phyloP scores from a whole-genome alignment of 164 flowering plant genomes.

The Saururus chinensis region DNA sequence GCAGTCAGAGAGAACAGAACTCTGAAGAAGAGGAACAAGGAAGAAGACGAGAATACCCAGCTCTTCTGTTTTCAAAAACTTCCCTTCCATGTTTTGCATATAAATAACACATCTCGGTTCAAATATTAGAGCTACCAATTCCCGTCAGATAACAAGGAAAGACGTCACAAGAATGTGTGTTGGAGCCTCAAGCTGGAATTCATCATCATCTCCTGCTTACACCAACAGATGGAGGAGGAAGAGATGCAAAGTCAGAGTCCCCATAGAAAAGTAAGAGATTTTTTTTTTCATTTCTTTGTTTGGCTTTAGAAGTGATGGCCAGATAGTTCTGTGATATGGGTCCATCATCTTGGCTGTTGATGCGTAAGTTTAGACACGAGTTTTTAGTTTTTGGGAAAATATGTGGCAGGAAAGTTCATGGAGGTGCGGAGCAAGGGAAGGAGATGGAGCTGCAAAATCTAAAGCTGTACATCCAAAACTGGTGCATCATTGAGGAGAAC shows the following conservation, averaged over 20 bases:
- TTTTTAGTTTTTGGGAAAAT: no score
- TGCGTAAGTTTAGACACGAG: no score
- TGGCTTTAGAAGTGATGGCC: no score
- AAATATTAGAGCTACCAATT: no score
- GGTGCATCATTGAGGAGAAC: conserved; percentile 40
- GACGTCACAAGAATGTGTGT: background rate
- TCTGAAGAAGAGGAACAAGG: background rate
- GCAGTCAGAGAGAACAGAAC: background rate
- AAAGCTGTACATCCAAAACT: conserved; percentile 47
- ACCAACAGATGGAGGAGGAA: background rate
- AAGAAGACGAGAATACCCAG: background rate
- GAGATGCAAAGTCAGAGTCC: background rate
- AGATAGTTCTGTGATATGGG: background rate
- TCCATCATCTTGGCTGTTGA: no score
- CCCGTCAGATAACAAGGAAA: background rate
- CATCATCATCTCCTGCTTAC: background rate
- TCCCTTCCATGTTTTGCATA: background rate
- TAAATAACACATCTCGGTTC: background rate
- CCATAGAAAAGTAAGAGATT: background rate
- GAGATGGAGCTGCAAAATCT: conserved; percentile 32
- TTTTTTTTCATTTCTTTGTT: background rate
- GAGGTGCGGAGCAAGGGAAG: background rate
- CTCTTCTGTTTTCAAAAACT: background rate
- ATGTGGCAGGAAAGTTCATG: background rate
- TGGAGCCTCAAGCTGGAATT: background rate